phyloP scores from a whole-genome alignment of 129 eudicot species.

The Flaveria robusta region DNA sequence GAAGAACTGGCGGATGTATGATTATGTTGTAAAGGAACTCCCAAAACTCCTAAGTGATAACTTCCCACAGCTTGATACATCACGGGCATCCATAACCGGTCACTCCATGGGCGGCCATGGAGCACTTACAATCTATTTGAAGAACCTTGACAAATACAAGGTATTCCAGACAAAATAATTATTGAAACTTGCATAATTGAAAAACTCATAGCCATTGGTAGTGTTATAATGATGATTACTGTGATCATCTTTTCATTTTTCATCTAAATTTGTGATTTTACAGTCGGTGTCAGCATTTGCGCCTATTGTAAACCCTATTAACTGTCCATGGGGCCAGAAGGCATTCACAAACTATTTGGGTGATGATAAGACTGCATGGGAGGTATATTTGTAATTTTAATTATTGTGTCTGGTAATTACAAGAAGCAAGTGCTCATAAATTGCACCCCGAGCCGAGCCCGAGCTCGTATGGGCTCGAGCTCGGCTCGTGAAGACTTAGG shows the following conservation, averaged over 20 bases:
- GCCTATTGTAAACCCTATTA: slow-evolving; percentile 79
- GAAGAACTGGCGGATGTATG: slow-evolving; percentile 99
- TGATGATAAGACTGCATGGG: slow-evolving; percentile 81
- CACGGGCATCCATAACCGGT: slow-evolving; percentile 84
- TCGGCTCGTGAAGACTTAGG: no score
- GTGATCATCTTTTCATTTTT: slow-evolving; percentile 1
- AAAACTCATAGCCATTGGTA: not conserved
- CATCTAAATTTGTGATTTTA: slow-evolving; percentile 13
- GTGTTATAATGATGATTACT: not conserved
- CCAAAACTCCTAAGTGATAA: slow-evolving; percentile 75
- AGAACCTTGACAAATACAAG: slow-evolving; percentile 92
- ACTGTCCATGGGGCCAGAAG: slow-evolving; percentile 98
- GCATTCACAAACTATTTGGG: slow-evolving; percentile 96
- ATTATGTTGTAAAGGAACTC: slow-evolving; percentile 89
- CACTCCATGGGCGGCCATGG: slow-evolving; percentile 97
- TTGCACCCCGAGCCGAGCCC: no score
- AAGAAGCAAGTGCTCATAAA: slow-evolving; percentile 22
- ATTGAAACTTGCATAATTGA: not conserved
- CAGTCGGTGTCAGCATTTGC: slow-evolving; percentile 98
- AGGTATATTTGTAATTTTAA: slow-evolving; percentile 49
- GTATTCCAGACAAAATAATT: slow-evolving; percentile 36
- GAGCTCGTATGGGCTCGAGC: no score
- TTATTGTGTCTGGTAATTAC: not conserved
- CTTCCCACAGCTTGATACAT: slow-evolving; percentile 81
- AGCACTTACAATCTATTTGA: slow-evolving; percentile 86